Evolutionary conservation across 441 rosid genomes (phyloP), one percentile per base, ranked within the genome.

Genomic region (Populus hybrid): DNA sequence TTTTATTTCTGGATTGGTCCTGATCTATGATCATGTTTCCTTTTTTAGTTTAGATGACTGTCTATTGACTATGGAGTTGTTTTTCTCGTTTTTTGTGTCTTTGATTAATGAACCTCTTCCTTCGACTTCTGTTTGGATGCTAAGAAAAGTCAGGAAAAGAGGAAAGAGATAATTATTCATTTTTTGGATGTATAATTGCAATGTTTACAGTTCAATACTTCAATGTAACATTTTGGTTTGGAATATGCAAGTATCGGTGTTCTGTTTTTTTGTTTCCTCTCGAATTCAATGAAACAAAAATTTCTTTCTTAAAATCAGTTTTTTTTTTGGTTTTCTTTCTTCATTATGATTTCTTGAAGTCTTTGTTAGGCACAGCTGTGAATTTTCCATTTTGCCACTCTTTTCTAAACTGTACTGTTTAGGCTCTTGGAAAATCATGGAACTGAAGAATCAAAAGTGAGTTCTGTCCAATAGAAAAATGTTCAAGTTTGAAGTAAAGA

Each of bases 1-100:
- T 30, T 30, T 26, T 14, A 34, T 30, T 30, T 30, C 4, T 30
- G 32, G 32, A 30, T 67, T 73, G 61, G 36, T 36, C 68, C 68
- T 28, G 76, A 78, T 78, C 76, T 73, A 28, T 57, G 67, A 24
- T 26, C 9, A 14, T 30, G 34, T 16, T 16, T 35, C 32, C 53
- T 19, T 26, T 10, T 53, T 46, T 12, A 6, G 53, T 5, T 26
- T 63, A 69, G 70, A 63, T 72, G 30, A 66, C 50, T 61, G 9
- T 53, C 42, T 66, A 18, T 28, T 5, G 46, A 16, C 36, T 67
- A 11, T 74, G 71, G 21, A 34, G n/a, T 53, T 66, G 5, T 16
- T 23, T 5, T 7, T 9, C 9, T 53, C 61, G 7, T 53, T 53
- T 35, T 40, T 23, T 30, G 8, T 14, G 7, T 63, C 34, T 42